phyloP scores from a whole-genome alignment of 1,139 yeast genomes.

The Yamadazyma taylorii region DNA sequence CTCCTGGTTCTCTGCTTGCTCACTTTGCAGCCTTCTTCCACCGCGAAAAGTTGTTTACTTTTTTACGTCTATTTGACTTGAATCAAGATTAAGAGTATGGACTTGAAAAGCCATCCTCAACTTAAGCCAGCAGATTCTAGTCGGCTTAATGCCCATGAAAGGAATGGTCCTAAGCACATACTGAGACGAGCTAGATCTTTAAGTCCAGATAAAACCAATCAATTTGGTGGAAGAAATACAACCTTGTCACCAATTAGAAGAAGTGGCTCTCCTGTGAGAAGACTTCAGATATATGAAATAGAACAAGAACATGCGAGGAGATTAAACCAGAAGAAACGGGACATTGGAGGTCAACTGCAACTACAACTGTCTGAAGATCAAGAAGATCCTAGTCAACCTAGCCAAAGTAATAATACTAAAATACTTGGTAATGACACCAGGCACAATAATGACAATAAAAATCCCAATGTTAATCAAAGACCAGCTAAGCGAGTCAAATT shows the following conservation, averaged over 20 bases:
- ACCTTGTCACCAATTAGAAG: conserved; percentile 28
- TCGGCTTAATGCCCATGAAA: not conserved
- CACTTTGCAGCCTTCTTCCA: not conserved
- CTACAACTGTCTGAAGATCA: conserved; percentile 3
- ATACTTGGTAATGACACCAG: too few relatives aligned
- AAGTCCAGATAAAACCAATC: conserved; percentile 9
- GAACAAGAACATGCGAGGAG: conserved; percentile 19
- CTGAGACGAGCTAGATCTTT: conserved; percentile 8
- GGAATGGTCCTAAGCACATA: not conserved
- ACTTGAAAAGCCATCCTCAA: not conserved
- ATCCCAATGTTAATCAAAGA: too few relatives aligned
- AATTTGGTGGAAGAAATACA: conserved; percentile 5
- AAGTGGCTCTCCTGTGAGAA: conserved; percentile 39
- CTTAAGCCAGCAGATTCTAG: not conserved
- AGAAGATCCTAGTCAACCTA: conserved; percentile 3
- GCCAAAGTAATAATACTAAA: too few relatives aligned
- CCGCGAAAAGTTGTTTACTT: too few relatives aligned
- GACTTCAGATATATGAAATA: conserved; percentile 30
- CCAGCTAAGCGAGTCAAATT: conserved; percentile 19
- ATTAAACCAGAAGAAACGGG: conserved; percentile 9
- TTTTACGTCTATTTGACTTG: not conserved
- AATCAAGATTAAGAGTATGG: not conserved
- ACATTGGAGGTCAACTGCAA: too few relatives aligned
- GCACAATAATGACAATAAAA: too few relatives aligned
- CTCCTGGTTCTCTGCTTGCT: too few relatives aligned